Percentiles rank a stretch among this genome's conserved stretches.
Evolutionary conservation across 768 basidiomycete species (phyloP).

Genomic region (Dioszegia hungarica): DNA sequence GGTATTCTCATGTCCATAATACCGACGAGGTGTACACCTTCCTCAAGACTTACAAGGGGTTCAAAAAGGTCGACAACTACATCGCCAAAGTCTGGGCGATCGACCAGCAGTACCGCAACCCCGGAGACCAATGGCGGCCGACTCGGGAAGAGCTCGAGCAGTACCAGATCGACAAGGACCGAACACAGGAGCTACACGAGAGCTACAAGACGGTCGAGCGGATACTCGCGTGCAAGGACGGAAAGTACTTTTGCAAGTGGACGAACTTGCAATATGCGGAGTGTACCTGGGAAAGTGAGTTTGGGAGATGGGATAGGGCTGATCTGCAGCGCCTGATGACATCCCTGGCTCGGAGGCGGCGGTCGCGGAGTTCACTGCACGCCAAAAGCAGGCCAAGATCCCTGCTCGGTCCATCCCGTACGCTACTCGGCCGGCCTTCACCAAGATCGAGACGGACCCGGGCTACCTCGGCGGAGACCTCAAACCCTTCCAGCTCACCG

Average conservation of each 20-base stretch:
- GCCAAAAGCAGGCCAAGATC: slow-evolving; percentile 73
- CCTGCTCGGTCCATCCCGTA: slow-evolving; percentile 62
- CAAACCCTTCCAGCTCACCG: slow-evolving; percentile 97
- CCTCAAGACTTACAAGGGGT: slow-evolving; percentile 86
- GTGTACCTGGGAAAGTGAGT: slow-evolving; percentile 78
- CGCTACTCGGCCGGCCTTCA: slow-evolving; percentile 68
- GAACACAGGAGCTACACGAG: slow-evolving; percentile 85
- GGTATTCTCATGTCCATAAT: slow-evolving; percentile 95
- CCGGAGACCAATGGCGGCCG: slow-evolving; percentile 60
- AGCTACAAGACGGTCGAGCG: slow-evolving; percentile 87
- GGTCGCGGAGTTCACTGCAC: slow-evolving; percentile 70
- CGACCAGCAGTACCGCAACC: slow-evolving; percentile 69
- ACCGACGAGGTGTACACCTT: slow-evolving; percentile 99
- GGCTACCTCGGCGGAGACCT: slow-evolving; percentile 84
- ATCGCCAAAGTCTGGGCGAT: slow-evolving; percentile 64
- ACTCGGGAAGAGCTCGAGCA: slow-evolving; percentile 84
- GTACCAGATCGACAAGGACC: slow-evolving; percentile 81
- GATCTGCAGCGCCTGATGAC: slow-evolving; percentile 55
- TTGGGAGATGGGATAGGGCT: slow-evolving; percentile 44
- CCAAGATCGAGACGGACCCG: slow-evolving; percentile 80
- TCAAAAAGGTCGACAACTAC: slow-evolving; percentile 98
- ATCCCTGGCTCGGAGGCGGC: slow-evolving; percentile 69
- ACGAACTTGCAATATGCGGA: slow-evolving; percentile 82
- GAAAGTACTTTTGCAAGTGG: slow-evolving; percentile 92
- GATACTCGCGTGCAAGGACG: slow-evolving; percentile 57